phyloP scores from a whole-genome alignment of 345 rosid species.

The Eucalyptus pauciflora region DNA sequence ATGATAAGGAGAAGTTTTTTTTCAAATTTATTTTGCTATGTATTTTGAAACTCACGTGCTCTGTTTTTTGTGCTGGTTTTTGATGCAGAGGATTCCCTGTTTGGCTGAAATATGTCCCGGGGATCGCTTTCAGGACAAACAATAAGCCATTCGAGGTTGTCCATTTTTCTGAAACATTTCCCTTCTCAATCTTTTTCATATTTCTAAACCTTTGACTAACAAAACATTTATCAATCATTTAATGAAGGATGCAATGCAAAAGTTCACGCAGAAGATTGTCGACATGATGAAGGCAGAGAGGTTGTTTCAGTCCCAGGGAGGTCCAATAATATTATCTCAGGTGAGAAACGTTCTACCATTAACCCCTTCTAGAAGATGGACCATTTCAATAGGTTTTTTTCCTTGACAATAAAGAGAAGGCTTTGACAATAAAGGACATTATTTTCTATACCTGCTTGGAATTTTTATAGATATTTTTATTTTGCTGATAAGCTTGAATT shows the following conservation, averaged over 20 bases:
- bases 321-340: slow-evolving; percentile 42
- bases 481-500: not conserved
- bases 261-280: slow-evolving; percentile 29
- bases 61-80: not conserved
- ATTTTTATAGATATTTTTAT: not conserved
- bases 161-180: not conserved
- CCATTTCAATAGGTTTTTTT: not conserved
- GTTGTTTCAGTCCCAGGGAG: slow-evolving; percentile 31
- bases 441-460: not conserved
- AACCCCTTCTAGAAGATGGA: not conserved
- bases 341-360: not conserved
- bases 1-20: not conserved
- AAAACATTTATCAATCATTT: not conserved
- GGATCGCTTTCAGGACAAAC: slow-evolving; percentile 6
- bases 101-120: slow-evolving; percentile 10
- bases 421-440: not conserved
- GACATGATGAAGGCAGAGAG: slow-evolving; percentile 25
- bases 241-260: slow-evolving; percentile 16
- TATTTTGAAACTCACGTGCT: not conserved
- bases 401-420: not conserved
- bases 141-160: not conserved
- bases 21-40: not conserved
- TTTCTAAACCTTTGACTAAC: not conserved
- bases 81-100: slow-evolving; percentile 9
- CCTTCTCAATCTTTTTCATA: not conserved